Conservation (phyloP, 352 stramenopile species). For the Phytophthora pseudosyringae region DNA sequence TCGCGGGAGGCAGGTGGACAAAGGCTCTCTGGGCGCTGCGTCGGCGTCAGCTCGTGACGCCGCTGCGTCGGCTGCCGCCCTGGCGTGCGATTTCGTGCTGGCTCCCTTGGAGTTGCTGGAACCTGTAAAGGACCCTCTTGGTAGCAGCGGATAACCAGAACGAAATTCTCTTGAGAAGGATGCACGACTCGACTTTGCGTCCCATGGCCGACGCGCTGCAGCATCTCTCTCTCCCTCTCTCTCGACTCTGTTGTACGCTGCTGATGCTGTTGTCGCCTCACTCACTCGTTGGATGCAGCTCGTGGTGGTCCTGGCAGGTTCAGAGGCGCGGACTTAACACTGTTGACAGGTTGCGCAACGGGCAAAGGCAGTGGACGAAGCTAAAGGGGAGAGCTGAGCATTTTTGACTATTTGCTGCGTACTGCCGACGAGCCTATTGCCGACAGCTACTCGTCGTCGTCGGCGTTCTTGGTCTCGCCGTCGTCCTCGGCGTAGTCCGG, state of each 20-base stretch:
- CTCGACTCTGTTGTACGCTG: no score
- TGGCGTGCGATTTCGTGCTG: constrained; percentile 34
- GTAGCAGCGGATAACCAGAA: constrained; percentile 47
- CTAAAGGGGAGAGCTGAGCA: not conserved
- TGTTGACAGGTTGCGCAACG: no score
- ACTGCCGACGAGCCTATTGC: not conserved
- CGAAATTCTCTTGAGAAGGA: constrained; percentile 49
- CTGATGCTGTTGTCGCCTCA: no score
- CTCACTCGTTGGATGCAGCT: no score
- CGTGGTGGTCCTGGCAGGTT: no score
- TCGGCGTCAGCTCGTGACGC: constrained; percentile 5
- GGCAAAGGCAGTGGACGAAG: no score
- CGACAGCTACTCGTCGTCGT: constrained; percentile 49
- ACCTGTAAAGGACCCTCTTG: constrained; percentile 23
- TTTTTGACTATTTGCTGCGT: not conserved
- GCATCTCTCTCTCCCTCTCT: no score
- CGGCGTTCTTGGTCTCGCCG: constrained; percentile 56
- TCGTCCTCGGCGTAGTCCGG: constrained; percentile 60
- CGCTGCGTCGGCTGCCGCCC: constrained; percentile 1
- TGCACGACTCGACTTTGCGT: constrained; percentile 7
- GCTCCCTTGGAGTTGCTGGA: constrained; percentile 26
- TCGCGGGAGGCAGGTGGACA: constrained; percentile 26
- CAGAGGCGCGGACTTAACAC: no score
- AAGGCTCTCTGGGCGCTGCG: constrained; percentile 25
- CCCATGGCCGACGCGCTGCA: not conserved